Percentiles rank a stretch among this genome's conserved stretches.
Conservation (phyloP, 371 early-diverging fungal genomes). For the Zychaea mexicana region DNA sequence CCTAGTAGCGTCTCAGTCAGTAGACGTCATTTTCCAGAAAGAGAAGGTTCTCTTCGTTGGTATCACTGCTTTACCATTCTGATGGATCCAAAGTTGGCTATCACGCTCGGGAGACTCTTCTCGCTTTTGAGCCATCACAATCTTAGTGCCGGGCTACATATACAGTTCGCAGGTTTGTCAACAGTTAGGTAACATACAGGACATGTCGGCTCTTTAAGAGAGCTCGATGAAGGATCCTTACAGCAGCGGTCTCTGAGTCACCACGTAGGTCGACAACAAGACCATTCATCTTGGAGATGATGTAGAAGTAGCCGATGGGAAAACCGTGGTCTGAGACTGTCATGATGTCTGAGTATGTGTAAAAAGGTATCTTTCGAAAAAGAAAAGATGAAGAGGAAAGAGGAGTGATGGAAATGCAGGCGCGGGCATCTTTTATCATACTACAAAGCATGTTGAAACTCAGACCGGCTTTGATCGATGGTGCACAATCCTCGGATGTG, state of each 20-base stretch:
- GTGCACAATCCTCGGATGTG: neutral
- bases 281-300: conserved; percentile 39
- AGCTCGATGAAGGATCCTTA: neutral
- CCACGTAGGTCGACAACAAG: conserved; percentile 34
- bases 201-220: too few species aligned
- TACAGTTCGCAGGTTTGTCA: neutral
- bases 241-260: conserved; percentile 13
- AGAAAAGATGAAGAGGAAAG: too few species aligned
- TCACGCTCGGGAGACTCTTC: conserved; percentile 38
- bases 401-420: too few species aligned
- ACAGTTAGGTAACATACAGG: too few species aligned
- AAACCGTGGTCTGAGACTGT: conserved; percentile 16
- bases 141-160: conserved; percentile 26
- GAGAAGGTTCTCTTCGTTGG: too few species aligned
- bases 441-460: neutral
- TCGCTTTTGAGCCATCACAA: conserved; percentile 37
- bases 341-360: neutral
- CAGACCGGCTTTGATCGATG: too few species aligned
- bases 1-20: too few species aligned
- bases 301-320: conserved; percentile 49
- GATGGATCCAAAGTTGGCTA: conserved; percentile 46
- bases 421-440: neutral
- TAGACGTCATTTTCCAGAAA: too few species aligned
- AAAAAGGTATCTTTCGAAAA: too few species aligned
- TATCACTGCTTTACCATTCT: conserved; percentile 35